phyloP scores from a whole-genome alignment of 169 alveolate genomes.

The Cystoisospora suis region DNA sequence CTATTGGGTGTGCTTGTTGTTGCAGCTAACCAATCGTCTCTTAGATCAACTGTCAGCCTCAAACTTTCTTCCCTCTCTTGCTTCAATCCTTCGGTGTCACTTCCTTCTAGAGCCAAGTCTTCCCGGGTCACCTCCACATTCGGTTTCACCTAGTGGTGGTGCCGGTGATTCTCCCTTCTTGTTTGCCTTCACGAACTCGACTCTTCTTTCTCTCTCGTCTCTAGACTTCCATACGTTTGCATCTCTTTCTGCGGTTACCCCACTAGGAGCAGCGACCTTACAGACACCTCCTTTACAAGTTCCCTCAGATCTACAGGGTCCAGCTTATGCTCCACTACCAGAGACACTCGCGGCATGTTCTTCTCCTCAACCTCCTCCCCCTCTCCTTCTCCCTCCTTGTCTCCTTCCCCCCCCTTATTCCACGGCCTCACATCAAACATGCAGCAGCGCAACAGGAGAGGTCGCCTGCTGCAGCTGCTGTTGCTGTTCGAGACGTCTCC shows the following conservation, averaged over 20 bases:
- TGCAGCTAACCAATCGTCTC: constrained; percentile 21
- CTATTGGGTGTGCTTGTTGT: not conserved
- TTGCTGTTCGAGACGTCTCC: not conserved
- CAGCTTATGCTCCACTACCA: not conserved
- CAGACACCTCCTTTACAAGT: not conserved
- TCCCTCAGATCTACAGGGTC: too few relatives aligned
- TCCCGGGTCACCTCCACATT: constrained; percentile 13
- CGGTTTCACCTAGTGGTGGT: not conserved
- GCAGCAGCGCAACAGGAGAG: too few relatives aligned
- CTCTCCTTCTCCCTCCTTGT: not conserved
- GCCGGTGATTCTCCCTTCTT: not conserved
- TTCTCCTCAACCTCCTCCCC: not conserved
- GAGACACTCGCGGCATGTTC: not conserved
- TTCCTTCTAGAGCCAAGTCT: not conserved
- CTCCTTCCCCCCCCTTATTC: too few relatives aligned
- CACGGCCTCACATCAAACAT: too few relatives aligned
- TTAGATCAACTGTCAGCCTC: constrained; percentile 16
- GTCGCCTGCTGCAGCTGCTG: not conserved
- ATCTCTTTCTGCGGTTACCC: not conserved
- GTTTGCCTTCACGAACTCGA: not conserved
- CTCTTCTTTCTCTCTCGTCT: not conserved
- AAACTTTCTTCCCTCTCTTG: not conserved
- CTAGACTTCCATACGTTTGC: constrained; percentile 28
- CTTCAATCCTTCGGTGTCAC: constrained; percentile 4
- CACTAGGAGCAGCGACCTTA: not conserved